Conservation (phyloP, 2,329 filamentous ascomycete genomes). For the Eurotiales sp. region DNA sequence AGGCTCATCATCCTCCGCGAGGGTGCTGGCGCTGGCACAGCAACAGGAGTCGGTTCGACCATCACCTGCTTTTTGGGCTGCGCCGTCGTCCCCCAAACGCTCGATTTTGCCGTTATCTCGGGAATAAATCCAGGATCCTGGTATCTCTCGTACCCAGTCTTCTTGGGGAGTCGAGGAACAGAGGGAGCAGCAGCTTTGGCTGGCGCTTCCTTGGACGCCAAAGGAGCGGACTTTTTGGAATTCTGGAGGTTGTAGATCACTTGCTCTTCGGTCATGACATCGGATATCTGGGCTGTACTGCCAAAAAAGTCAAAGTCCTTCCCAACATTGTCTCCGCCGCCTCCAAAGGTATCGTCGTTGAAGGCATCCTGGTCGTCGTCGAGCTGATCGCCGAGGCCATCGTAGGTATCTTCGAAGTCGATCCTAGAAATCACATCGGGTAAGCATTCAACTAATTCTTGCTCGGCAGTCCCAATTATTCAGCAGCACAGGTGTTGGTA, state of each 20-base stretch:
- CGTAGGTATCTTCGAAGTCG: slow-evolving; percentile 96
- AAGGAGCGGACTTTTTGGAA: slow-evolving; percentile 51
- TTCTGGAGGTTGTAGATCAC: slow-evolving; percentile 74
- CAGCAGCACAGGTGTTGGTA: no score
- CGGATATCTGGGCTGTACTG: slow-evolving; percentile 79
- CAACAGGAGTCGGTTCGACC: slow-evolving; percentile 19
- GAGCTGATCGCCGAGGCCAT: slow-evolving; percentile 85
- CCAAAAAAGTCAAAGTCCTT: slow-evolving; percentile 98
- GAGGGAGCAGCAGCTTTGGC: slow-evolving; percentile 31
- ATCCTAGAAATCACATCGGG: slow-evolving; percentile 46
- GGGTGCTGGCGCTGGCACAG: slow-evolving; percentile 29
- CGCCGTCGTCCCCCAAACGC: slow-evolving; percentile 75
- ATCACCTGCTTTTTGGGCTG: slow-evolving; percentile 31
- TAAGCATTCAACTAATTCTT: background rate
- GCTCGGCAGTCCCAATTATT: no score
- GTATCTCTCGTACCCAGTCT: slow-evolving; percentile 90
- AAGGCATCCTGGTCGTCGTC: slow-evolving; percentile 90
- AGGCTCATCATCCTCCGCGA: slow-evolving; percentile 85
- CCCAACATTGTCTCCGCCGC: slow-evolving; percentile 54
- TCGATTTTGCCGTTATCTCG: slow-evolving; percentile 87
- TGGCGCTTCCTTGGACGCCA: slow-evolving; percentile 29
- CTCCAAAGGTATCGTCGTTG: slow-evolving; percentile 93
- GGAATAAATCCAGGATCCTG: slow-evolving; percentile 78
- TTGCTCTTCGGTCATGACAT: slow-evolving; percentile 87
- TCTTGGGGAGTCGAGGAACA: slow-evolving; percentile 54